These are phyloP conservation scores for Naganishia antarctica DNA, from an alignment of 768 basidiomycete species.

Conservation along the genomic window DNA sequence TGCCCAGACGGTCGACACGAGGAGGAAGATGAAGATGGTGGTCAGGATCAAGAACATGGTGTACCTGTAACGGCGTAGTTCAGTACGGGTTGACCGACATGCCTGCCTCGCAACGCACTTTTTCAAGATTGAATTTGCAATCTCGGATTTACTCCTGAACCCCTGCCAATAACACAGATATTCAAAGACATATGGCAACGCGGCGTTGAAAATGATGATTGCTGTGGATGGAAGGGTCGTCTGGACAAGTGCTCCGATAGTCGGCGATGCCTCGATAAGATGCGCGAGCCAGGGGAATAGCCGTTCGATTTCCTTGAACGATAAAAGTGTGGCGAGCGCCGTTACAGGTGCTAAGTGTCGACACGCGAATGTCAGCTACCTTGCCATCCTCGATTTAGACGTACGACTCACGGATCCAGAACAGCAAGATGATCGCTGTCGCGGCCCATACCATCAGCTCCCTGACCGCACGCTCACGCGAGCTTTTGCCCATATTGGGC, in stretches of 20 bases:
- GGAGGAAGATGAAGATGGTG: conserved; percentile 87
- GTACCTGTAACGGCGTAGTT: conserved; percentile 58
- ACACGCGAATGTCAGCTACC: background rate
- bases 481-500: conserved; percentile 74
- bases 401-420: conserved; percentile 64
- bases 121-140: conserved; percentile 84
- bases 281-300: conserved; percentile 77
- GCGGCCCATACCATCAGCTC: conserved; percentile 59
- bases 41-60: conserved; percentile 87
- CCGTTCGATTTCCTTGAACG: conserved; percentile 89
- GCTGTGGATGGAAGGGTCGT: conserved; percentile 89
- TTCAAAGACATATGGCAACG: conserved; percentile 82
- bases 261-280: conserved; percentile 65
- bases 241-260: conserved; percentile 80
- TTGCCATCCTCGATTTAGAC: background rate
- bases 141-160: conserved; percentile 79
- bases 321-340: conserved; percentile 76
- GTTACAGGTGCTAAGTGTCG: conserved; percentile 68
- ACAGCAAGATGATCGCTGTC: conserved; percentile 69
- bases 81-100: background rate
- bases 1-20: conserved; percentile 87
- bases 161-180: conserved; percentile 87
- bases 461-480: conserved; percentile 59
- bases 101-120: conserved; percentile 70
- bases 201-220: conserved; percentile 81